Percentiles rank a stretch among this genome's conserved stretches.
Conservation (phyloP, 352 stramenopile genomes). For the Globisporangium orthogonon region DNA sequence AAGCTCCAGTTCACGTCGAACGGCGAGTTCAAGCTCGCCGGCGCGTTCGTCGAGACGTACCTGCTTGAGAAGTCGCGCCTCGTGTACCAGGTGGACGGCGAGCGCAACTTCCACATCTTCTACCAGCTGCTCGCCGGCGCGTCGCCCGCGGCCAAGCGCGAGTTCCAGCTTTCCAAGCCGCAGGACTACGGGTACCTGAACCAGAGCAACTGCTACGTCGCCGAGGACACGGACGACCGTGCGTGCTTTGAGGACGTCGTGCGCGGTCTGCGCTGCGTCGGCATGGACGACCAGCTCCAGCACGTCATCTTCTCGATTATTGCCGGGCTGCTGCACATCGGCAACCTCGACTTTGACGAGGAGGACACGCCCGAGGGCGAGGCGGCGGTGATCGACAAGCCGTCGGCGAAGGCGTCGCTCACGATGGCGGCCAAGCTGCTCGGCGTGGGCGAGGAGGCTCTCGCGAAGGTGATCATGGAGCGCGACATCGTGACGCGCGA, state of each 20-base stretch:
- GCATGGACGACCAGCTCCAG: conserved; percentile 62
- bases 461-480: conserved; percentile 82
- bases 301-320: conserved; percentile 90
- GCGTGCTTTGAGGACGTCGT: conserved; percentile 75
- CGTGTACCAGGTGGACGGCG: conserved; percentile 84
- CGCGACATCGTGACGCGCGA: conserved; percentile 82
- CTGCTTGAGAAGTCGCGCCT: conserved; percentile 85
- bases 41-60: conserved; percentile 87
- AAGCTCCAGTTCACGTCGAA: conserved; percentile 92
- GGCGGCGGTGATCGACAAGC: conserved; percentile 67
- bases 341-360: conserved; percentile 94
- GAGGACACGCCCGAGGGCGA: conserved; percentile 81
- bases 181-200: conserved; percentile 93
- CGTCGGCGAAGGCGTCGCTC: conserved; percentile 56
- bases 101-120: conserved; percentile 96
- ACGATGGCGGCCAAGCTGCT: conserved; percentile 49
- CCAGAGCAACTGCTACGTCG: conserved; percentile 90
- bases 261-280: conserved; percentile 64
- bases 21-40: conserved; percentile 77
- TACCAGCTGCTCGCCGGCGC: conserved; percentile 88
- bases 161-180: conserved; percentile 67
- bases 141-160: conserved; percentile 32
- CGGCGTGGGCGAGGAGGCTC: conserved; percentile 49
- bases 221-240: conserved; percentile 89
- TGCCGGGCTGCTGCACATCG: conserved; percentile 93